A percentile compares a stretch with the other conserved stretches of the same genome.
These are phyloP conservation scores for Letharia columbiana DNA, from an alignment of 495 filamentous ascomycete genomes.

Conservation along the genomic window DNA sequence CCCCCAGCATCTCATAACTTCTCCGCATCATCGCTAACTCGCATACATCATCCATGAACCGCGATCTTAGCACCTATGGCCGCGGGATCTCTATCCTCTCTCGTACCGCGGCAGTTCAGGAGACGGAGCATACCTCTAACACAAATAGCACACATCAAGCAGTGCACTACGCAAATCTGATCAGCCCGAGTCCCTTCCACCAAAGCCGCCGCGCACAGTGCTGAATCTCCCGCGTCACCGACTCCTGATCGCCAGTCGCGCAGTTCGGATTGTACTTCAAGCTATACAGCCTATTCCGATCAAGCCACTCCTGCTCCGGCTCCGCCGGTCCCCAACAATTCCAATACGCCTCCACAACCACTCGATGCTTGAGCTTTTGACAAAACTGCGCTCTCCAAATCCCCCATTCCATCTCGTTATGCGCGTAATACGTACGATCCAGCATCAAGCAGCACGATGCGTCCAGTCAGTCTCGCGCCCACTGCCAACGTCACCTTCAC, in stretches of 20 bases:
- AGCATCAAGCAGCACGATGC: conserved; percentile 13
- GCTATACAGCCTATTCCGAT: conserved; percentile 28
- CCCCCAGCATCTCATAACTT: not conserved
- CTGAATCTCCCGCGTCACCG: too few species aligned
- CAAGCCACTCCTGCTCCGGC: conserved; percentile 26
- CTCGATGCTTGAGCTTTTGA: not conserved
- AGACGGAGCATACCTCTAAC: conserved; percentile 28
- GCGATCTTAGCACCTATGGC: conserved; percentile 18
- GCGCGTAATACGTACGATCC: conserved; percentile 11
- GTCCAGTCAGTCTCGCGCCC: conserved; percentile 6
- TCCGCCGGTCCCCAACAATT: conserved; percentile 8
- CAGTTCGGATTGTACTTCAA: conserved; percentile 17
- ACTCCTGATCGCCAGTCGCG: conserved; percentile 15
- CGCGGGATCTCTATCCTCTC: conserved; percentile 19
- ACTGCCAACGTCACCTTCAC: conserved; percentile 26
- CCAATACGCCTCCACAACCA: too few species aligned
- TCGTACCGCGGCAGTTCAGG: conserved; percentile 21
- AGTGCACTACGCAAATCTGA: too few species aligned
- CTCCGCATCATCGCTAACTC: not conserved
- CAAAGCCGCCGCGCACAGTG: too few species aligned
- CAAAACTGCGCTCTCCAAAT: conserved; percentile 14
- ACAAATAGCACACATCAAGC: conserved; percentile 31
- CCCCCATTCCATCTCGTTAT: conserved; percentile 16
- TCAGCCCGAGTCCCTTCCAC: too few species aligned
- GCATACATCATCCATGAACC: not conserved